Evolutionary conservation across 192 early-diverging fungal species (phyloP).

Genomic region (Gaertneriomyces semiglobifer): DNA sequence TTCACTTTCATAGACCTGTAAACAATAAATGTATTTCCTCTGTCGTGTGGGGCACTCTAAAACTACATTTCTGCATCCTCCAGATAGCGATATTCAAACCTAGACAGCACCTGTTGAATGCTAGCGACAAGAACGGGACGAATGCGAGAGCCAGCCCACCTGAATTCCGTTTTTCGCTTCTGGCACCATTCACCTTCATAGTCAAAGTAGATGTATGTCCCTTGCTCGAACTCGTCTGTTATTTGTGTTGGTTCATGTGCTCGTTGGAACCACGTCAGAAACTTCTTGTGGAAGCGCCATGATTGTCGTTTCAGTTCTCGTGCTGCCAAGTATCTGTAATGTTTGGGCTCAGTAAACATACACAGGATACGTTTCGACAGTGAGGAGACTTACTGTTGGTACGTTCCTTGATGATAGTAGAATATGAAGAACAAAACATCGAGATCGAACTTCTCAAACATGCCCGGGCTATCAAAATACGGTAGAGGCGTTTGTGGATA

Average conservation of each 20-base stretch:
- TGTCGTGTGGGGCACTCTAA: too few species aligned
- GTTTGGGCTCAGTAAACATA: slow-evolving; percentile 16
- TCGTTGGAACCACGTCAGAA: slow-evolving; percentile 97
- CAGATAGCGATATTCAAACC: slow-evolving; percentile 31
- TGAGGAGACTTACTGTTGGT: slow-evolving; percentile 76
- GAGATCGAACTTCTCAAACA: slow-evolving; percentile 89
- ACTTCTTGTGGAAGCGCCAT: slow-evolving; percentile 99
- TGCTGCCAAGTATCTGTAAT: slow-evolving; percentile 77
- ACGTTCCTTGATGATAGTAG: slow-evolving; percentile 95
- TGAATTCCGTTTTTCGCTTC: slow-evolving; percentile 92
- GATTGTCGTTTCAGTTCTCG: slow-evolving; percentile 93
- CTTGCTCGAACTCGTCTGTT: slow-evolving; percentile 96
- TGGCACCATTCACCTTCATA: slow-evolving; percentile 97
- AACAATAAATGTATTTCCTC: too few species aligned
- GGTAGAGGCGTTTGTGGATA: slow-evolving; percentile 81
- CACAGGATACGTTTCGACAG: not conserved
- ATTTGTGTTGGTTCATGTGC: slow-evolving; percentile 94
- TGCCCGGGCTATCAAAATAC: slow-evolving; percentile 75
- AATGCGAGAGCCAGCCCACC: slow-evolving; percentile 38
- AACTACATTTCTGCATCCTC: slow-evolving; percentile 34
- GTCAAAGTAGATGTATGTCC: slow-evolving; percentile 98
- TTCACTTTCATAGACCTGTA: too few species aligned
- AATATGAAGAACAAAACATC: slow-evolving; percentile 98
- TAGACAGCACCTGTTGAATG: not conserved
- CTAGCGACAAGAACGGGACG: not conserved